These are phyloP conservation scores for Tylopilus rubrobrunneus DNA, from an alignment of 768 basidiomycete species.

Conservation along the genomic window DNA sequence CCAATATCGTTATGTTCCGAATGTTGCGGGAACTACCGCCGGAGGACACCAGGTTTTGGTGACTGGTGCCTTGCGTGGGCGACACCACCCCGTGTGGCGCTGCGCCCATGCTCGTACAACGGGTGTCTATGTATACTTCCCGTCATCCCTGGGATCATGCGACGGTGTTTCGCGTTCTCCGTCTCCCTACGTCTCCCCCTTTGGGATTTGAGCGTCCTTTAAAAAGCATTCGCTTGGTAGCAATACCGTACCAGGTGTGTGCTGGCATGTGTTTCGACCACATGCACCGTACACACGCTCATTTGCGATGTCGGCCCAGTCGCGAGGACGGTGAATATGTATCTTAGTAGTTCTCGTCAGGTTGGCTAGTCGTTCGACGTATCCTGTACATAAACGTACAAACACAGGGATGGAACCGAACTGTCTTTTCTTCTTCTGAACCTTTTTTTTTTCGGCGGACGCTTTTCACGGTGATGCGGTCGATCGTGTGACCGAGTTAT, in stretches of 20 bases:
- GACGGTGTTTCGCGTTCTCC: neutral
- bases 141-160: neutral
- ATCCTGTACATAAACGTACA: neutral
- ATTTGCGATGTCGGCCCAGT: constrained; percentile 1
- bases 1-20: constrained; percentile 45
- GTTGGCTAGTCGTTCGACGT: neutral
- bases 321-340: neutral
- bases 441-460: neutral
- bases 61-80: neutral
- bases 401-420: neutral
- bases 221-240: constrained; percentile 1
- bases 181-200: neutral
- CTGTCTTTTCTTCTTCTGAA: too few species aligned
- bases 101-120: neutral
- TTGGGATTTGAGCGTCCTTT: neutral
- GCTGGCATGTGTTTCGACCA: neutral
- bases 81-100: neutral
- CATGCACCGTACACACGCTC: constrained; percentile 5
- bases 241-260: neutral
- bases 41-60: constrained; percentile 42
- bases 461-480: neutral
- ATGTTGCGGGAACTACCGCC: constrained; percentile 34
- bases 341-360: neutral
- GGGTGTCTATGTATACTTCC: neutral
- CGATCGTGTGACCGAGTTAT: neutral